Conservation (phyloP, 2,329 filamentous ascomycete species). For the Aspergillus sp. region DNA sequence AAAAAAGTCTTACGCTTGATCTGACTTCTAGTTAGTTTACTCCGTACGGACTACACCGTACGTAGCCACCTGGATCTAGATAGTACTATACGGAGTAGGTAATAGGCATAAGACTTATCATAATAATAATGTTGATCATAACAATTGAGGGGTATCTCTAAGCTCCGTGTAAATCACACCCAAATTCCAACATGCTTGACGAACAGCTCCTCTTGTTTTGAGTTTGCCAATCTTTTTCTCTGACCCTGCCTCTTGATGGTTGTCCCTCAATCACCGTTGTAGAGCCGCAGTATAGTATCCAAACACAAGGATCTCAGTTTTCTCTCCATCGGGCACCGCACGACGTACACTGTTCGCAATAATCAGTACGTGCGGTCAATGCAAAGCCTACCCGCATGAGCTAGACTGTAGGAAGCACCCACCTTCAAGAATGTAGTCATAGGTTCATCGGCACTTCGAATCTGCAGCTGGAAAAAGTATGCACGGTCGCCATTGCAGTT, state of each 20-base stretch:
- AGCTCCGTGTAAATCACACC: conserved; percentile 1
- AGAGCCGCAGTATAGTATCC: background rate
- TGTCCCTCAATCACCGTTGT: background rate
- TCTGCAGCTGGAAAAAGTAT: conserved; percentile 96
- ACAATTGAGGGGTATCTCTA: conserved; percentile 10
- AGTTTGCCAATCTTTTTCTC: background rate
- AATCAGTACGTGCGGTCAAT: conserved; percentile 17
- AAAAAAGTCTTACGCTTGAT: conserved; percentile 9
- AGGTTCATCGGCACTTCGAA: conserved; percentile 95
- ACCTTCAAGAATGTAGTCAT: conserved; percentile 97
- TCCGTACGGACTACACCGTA: background rate
- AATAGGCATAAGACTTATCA: background rate
- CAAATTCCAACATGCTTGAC: background rate
- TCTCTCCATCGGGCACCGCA: conserved; percentile 51
- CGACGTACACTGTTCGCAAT: conserved; percentile 42
- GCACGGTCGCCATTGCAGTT: conserved; percentile 80
- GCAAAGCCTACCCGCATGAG: conserved; percentile 15
- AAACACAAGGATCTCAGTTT: conserved; percentile 35
- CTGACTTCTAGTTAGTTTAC: conserved; percentile 6
- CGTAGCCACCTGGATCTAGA: background rate
- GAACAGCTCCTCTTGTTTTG: background rate
- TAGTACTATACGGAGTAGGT: too few relatives aligned
- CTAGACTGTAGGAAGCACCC: conserved; percentile 21
- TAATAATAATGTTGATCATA: background rate
- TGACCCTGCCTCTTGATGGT: background rate